Conservation (phyloP, 139 green algal species). For the Limnomonas spitsbergensis region DNA sequence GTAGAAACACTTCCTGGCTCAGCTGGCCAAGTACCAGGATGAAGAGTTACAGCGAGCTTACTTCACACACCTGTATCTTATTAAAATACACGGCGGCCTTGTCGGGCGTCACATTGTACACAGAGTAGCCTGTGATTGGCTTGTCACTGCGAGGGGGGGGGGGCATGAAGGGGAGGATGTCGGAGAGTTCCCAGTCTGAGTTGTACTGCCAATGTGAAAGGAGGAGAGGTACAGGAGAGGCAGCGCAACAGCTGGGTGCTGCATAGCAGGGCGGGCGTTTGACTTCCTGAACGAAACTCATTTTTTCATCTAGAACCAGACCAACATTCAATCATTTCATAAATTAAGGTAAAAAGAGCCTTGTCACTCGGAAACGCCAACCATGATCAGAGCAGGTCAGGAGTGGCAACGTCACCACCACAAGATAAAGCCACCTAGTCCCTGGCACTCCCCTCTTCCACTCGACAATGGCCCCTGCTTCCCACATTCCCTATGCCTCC, state of each 20-base stretch:
- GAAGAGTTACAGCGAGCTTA: too few relatives aligned
- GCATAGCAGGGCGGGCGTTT: not conserved
- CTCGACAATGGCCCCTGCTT: too few relatives aligned
- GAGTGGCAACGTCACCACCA: too few relatives aligned
- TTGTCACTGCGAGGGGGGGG: constrained; percentile 40
- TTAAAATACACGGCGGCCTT: constrained; percentile 94
- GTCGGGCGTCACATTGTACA: constrained; percentile 94
- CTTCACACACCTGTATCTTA: constrained; percentile 80
- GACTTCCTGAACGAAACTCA: not conserved
- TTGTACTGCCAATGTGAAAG: not conserved
- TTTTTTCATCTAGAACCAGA: too few relatives aligned
- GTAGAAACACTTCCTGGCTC: too few relatives aligned
- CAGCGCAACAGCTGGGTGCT: not conserved
- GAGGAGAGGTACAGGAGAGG: not conserved
- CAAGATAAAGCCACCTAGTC: too few relatives aligned
- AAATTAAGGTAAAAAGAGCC: too few relatives aligned
- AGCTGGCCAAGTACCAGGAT: not conserved
- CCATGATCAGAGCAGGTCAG: too few relatives aligned
- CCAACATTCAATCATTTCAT: too few relatives aligned
- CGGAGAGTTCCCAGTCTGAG: not conserved
- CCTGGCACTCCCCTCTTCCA: too few relatives aligned
- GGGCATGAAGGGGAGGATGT: not conserved
- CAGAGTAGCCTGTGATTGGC: constrained; percentile 85
- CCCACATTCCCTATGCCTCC: too few relatives aligned
- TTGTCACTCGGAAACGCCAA: too few relatives aligned